Evolutionary conservation across 192 early-diverging fungal genomes (phyloP).

Genomic region (Backusella morwellensis): DNA sequence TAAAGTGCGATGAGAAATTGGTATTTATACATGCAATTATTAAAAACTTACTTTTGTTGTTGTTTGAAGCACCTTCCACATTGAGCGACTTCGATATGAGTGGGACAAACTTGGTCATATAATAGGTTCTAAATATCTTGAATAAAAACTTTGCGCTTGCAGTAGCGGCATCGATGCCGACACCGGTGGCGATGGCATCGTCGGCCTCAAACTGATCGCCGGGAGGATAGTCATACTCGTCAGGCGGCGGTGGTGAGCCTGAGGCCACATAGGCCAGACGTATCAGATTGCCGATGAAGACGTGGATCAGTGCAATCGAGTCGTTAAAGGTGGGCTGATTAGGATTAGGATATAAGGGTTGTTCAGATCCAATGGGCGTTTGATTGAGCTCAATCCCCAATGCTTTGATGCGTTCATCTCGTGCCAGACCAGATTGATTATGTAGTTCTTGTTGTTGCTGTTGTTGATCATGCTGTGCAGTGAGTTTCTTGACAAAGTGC

Average conservation of each 20-base stretch:
- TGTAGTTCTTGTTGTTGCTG: not conserved
- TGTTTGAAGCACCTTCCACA: conserved; percentile 16
- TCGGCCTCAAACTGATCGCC: conserved; percentile 45
- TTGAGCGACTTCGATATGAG: conserved; percentile 46
- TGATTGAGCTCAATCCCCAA: conserved; percentile 15
- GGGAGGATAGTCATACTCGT: conserved; percentile 53
- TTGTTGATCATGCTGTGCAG: not conserved
- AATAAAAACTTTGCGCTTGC: conserved; percentile 66
- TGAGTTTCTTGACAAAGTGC: conserved; percentile 32
- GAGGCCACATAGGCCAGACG: conserved; percentile 57
- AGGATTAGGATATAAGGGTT: conserved; percentile 57
- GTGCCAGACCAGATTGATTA: not conserved
- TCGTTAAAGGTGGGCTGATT: conserved; percentile 56
- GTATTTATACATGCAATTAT: not conserved
- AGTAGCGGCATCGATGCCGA: conserved; percentile 57
- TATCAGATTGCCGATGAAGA: conserved; percentile 50
- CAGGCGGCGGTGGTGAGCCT: conserved; percentile 58
- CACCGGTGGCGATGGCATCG: conserved; percentile 57
- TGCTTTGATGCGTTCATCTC: conserved; percentile 25
- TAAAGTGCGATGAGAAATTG: not conserved
- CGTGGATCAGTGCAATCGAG: conserved; percentile 46
- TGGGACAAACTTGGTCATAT: conserved; percentile 73
- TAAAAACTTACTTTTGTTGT: conserved; percentile 12
- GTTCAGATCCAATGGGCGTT: conserved; percentile 34
- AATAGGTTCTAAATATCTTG: conserved; percentile 64